Evolutionary conservation across 805 yeast species (phyloP).

Genomic region (Cyberlindnera euphorbiiphila): DNA sequence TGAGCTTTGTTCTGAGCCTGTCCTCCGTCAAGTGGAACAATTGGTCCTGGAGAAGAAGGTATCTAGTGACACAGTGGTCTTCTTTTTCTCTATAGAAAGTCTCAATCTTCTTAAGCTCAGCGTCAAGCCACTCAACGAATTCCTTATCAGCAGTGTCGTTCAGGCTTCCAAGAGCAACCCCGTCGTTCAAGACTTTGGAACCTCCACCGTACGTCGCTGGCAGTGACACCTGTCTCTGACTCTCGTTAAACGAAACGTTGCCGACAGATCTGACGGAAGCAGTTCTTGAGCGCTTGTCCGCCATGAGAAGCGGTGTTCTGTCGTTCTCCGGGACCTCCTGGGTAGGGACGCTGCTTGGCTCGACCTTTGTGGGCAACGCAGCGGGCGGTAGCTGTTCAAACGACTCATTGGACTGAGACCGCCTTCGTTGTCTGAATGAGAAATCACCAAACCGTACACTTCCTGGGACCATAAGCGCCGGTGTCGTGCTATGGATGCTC

Average conservation of each 20-base stretch:
- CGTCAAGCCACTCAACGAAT: slow-evolving; percentile 66
- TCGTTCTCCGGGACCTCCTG: slow-evolving; percentile 14
- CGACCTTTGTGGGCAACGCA: slow-evolving; percentile 15
- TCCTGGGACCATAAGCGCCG: slow-evolving; percentile 3
- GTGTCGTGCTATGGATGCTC: slow-evolving; percentile 2
- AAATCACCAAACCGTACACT: slow-evolving; percentile 5
- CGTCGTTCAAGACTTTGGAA: slow-evolving; percentile 5
- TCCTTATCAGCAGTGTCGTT: slow-evolving; percentile 38
- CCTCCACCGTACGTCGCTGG: slow-evolving; percentile 23
- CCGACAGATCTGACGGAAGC: not conserved
- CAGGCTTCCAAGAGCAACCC: slow-evolving; percentile 18
- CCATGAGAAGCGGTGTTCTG: slow-evolving; percentile 23
- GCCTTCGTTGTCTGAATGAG: slow-evolving; percentile 6
- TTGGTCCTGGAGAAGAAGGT: slow-evolving; percentile 62
- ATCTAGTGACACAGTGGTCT: slow-evolving; percentile 54
- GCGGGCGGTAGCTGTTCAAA: slow-evolving; percentile 25
- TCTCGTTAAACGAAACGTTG: not conserved
- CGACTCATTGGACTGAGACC: not conserved
- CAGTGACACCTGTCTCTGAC: not conserved
- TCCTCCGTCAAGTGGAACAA: slow-evolving; percentile 60
- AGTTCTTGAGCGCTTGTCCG: slow-evolving; percentile 1
- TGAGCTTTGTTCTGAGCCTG: slow-evolving; percentile 16
- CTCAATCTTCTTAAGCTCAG: slow-evolving; percentile 57
- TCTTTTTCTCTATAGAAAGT: slow-evolving; percentile 59
- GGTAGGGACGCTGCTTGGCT: slow-evolving; percentile 2